phyloP scores from a whole-genome alignment of 176 grass and related monocot species.

The Lolium multiflorum region DNA sequence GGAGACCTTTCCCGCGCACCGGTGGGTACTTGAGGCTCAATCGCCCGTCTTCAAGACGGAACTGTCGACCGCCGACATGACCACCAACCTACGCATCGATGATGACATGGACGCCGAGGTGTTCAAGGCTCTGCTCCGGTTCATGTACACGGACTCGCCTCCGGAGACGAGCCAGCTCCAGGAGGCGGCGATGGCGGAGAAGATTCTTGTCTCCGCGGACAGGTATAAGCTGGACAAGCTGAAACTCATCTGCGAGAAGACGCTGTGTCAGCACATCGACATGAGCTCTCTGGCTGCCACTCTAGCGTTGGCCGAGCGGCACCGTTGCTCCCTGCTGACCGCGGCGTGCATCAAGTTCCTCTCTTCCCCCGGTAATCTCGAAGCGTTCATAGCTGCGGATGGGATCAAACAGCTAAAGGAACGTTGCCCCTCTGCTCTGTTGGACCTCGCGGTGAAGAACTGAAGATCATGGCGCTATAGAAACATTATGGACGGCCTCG shows the following conservation, averaged over 20 bases:
- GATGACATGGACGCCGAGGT: not conserved
- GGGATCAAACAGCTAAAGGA: not conserved
- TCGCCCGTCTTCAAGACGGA: not conserved
- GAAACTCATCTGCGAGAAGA: not conserved
- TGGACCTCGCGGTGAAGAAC: not conserved
- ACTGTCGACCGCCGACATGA: not conserved
- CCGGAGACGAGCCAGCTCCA: not conserved
- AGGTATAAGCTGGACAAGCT: too few species aligned
- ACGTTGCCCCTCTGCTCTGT: not conserved
- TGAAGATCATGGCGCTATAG: not conserved
- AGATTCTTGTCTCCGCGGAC: too few species aligned
- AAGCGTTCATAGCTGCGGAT: not conserved
- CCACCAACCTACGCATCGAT: not conserved
- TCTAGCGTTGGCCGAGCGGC: slow-evolving; percentile 3
- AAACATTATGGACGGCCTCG: not conserved
- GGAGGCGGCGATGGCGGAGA: too few species aligned
- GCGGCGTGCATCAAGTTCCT: not conserved
- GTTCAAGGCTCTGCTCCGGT: not conserved
- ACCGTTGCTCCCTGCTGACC: not conserved
- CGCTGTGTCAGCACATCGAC: not conserved
- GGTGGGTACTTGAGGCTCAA: not conserved
- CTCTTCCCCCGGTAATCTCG: not conserved
- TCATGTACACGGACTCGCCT: not conserved
- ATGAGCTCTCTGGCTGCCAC: not conserved
- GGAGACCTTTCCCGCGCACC: not conserved